A percentile compares a stretch with the other conserved stretches of the same genome.
These are phyloP conservation scores for Coprinellus aureogranulatus DNA, from an alignment of 768 basidiomycete species.

Conservation along the genomic window DNA sequence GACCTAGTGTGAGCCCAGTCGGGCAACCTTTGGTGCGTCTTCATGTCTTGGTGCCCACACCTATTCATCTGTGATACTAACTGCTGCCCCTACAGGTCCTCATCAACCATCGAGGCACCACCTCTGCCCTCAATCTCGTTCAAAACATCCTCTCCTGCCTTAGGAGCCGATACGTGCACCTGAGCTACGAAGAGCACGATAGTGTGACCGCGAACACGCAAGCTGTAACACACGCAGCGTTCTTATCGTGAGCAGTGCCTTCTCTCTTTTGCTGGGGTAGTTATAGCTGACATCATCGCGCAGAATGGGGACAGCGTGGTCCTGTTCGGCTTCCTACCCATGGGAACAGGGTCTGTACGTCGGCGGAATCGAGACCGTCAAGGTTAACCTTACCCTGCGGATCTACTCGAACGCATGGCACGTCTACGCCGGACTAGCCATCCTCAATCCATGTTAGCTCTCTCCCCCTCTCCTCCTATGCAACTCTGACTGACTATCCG, in stretches of 20 bases:
- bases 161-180: conserved; percentile 81
- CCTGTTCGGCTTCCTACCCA: conserved; percentile 70
- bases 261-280: not conserved
- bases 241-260: conserved; percentile 65
- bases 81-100: conserved; percentile 64
- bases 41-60: not conserved
- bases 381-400: conserved; percentile 89
- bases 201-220: conserved; percentile 96
- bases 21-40: conserved; percentile 83
- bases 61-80: too few relatives aligned
- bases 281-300: not conserved
- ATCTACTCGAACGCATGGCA: conserved; percentile 99
- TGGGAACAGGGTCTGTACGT: conserved; percentile 97
- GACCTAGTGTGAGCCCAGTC: conserved; percentile 81
- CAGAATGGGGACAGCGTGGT: conserved; percentile 99
- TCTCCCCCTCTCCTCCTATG: too few relatives aligned
- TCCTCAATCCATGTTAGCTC: conserved; percentile 76
- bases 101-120: conserved; percentile 79
- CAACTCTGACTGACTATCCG: too few relatives aligned
- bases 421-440: conserved; percentile 97
- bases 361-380: conserved; percentile 95
- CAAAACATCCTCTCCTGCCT: conserved; percentile 81
- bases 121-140: conserved; percentile 71
- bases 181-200: conserved; percentile 97
- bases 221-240: conserved; percentile 96